Conservation (phyloP, 108 stramenopile genomes). For the Fragilariopsis cylindrus region DNA sequence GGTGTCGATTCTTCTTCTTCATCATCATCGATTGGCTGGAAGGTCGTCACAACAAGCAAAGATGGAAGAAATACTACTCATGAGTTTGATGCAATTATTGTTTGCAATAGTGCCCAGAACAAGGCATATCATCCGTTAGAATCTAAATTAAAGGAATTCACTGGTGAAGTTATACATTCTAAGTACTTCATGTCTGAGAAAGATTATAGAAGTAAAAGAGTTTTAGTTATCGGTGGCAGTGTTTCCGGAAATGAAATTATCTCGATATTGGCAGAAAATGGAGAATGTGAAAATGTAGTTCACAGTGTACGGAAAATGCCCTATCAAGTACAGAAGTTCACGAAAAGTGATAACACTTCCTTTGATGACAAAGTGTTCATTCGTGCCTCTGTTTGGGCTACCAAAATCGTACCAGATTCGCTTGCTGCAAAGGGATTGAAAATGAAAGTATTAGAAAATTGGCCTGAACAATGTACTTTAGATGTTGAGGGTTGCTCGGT, state of each 20-base stretch:
- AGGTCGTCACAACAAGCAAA: slow-evolving; percentile 1
- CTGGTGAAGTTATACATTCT: slow-evolving; percentile 8
- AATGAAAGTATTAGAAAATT: neutral
- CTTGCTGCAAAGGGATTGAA: neutral
- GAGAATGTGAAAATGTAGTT: neutral
- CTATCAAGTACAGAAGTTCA: neutral
- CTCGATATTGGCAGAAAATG: neutral
- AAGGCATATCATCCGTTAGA: slow-evolving; percentile 15
- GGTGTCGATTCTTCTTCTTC: too few relatives aligned
- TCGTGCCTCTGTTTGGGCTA: neutral
- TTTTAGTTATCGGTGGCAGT: slow-evolving; percentile 10
- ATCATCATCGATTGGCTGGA: slow-evolving; percentile 1
- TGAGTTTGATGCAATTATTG: slow-evolving; percentile 1
- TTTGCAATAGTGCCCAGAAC: slow-evolving; percentile 2
- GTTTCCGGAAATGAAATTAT: slow-evolving; percentile 10
- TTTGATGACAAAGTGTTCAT: neutral
- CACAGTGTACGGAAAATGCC: slow-evolving; percentile 8
- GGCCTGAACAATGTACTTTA: slow-evolving; percentile 6
- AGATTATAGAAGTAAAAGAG: neutral
- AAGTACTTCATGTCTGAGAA: neutral
- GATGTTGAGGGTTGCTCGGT: neutral
- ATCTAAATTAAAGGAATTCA: neutral
- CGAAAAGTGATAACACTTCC: neutral
- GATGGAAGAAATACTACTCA: neutral
- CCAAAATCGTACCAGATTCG: neutral